These are phyloP conservation scores for Aspergillus uvarum DNA, from an alignment of 2,329 filamentous ascomycete genomes.

Conservation along the genomic window DNA sequence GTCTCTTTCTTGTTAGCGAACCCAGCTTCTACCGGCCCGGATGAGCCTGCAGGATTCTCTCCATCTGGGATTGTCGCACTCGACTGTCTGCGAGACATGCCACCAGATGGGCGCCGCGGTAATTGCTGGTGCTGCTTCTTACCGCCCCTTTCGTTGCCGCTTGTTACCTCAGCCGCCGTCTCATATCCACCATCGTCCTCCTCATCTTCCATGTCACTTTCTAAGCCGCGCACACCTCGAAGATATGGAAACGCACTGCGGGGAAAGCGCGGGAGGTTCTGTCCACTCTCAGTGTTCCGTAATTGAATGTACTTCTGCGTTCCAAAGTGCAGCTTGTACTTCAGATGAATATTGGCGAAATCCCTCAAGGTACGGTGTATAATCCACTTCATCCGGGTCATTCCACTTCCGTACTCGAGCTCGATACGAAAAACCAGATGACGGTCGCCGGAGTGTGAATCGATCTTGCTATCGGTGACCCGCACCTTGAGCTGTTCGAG, in stretches of 20 bases:
- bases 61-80: slow-evolving; percentile 48
- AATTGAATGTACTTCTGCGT: slow-evolving; percentile 80
- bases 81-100: slow-evolving; percentile 59
- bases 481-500: slow-evolving; percentile 90
- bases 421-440: slow-evolving; percentile 90
- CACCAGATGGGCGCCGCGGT: slow-evolving; percentile 55
- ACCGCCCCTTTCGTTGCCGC: slow-evolving; percentile 62
- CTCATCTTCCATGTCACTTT: slow-evolving; percentile 75
- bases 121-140: slow-evolving; percentile 45
- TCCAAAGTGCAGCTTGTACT: slow-evolving; percentile 84
- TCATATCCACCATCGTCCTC: slow-evolving; percentile 51
- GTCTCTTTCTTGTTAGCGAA: slow-evolving; percentile 50
- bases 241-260: slow-evolving; percentile 87
- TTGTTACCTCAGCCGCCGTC: slow-evolving; percentile 63
- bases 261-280: slow-evolving; percentile 87
- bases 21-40: slow-evolving; percentile 34
- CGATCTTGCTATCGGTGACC: slow-evolving; percentile 76
- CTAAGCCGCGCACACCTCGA: slow-evolving; percentile 73
- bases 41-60: slow-evolving; percentile 36
- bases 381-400: slow-evolving; percentile 95
- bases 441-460: slow-evolving; percentile 57
- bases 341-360: slow-evolving; percentile 87
- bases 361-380: slow-evolving; percentile 84
- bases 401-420: slow-evolving; percentile 91
- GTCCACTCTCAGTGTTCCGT: slow-evolving; percentile 64